Evolutionary conservation across 2,329 filamentous ascomycete species (phyloP).

Genomic region (Cylindrodendrum hubeiense): DNA sequence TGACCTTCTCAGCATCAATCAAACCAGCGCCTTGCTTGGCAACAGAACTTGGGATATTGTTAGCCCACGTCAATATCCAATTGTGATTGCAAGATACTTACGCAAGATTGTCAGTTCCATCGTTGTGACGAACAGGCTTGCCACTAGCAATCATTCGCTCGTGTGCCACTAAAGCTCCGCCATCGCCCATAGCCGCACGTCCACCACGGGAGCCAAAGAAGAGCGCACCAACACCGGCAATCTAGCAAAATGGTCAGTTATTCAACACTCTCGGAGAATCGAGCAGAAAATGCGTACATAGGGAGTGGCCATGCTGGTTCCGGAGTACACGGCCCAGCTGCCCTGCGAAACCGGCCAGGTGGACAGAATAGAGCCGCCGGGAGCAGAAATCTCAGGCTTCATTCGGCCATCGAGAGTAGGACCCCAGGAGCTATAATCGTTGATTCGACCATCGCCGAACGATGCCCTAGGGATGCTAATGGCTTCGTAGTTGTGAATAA

Average conservation of each 20-base stretch:
- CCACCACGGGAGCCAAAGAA: constrained; percentile 16
- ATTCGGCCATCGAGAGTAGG: constrained; percentile 21
- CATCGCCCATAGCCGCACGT: neutral
- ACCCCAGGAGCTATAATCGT: constrained; percentile 21
- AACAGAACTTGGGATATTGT: neutral
- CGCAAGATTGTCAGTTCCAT: neutral
- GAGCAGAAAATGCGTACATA: neutral
- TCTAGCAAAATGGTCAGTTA: neutral
- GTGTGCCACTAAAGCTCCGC: neutral
- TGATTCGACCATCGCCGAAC: constrained; percentile 9
- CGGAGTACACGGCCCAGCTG: constrained; percentile 9
- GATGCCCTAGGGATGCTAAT: neutral
- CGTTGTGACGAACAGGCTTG: neutral
- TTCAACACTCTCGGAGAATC: neutral
- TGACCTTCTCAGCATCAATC: constrained; percentile 8
- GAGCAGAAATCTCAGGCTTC: constrained; percentile 21
- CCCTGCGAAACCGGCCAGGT: neutral
- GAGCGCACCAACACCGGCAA: constrained; percentile 20
- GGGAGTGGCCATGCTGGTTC: constrained; percentile 25
- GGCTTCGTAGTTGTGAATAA: neutral
- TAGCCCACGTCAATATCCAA: neutral
- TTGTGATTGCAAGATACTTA: neutral
- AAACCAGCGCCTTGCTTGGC: constrained; percentile 11
- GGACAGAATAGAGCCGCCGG: constrained; percentile 10
- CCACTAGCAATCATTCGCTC: constrained; percentile 6